These are phyloP conservation scores for Diaporthe citriasiana DNA, from an alignment of 2,329 filamentous ascomycete genomes.

Conservation along the genomic window DNA sequence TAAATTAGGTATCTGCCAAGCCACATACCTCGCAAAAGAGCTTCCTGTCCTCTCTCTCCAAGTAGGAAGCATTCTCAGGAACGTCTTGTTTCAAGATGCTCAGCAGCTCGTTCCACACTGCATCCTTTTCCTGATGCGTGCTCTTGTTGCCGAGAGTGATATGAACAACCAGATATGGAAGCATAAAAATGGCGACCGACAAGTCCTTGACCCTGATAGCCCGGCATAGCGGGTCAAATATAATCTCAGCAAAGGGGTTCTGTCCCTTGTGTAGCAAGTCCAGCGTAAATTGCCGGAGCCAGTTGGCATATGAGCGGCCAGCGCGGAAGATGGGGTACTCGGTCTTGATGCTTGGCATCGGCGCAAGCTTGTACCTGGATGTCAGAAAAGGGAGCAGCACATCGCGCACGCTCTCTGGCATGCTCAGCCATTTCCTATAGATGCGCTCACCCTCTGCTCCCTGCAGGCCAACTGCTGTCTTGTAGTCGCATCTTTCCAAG, in stretches of 20 bases:
- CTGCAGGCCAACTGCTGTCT: conserved; percentile 63
- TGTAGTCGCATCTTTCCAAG: conserved; percentile 82
- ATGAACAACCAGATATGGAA: conserved; percentile 90
- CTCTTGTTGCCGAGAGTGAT: conserved; percentile 79
- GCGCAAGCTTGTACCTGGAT: conserved; percentile 83
- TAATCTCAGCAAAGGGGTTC: conserved; percentile 78
- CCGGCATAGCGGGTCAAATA: conserved; percentile 86
- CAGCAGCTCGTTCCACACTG: conserved; percentile 81
- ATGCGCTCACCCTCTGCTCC: conserved; percentile 68
- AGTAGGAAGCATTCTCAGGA: conserved; percentile 64
- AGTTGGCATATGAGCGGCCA: conserved; percentile 79
- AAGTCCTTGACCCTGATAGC: conserved; percentile 89
- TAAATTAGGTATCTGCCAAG: not conserved
- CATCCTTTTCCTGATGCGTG: conserved; percentile 71
- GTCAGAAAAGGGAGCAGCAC: conserved; percentile 89
- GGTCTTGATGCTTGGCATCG: conserved; percentile 68
- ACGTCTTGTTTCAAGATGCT: conserved; percentile 77
- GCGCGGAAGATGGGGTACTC: conserved; percentile 84
- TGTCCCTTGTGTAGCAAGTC: conserved; percentile 86
- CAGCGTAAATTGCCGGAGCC: conserved; percentile 84
- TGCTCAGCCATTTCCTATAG: conserved; percentile 80
- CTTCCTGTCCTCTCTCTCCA: conserved; percentile 81
- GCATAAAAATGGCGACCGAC: conserved; percentile 86
- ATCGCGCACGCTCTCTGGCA: conserved; percentile 84
- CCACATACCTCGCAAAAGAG: conserved; percentile 84